Base-by-base conservation (phyloP, 2,329 filamentous ascomycete genomes). In the Fusarium buxicola region DNA sequence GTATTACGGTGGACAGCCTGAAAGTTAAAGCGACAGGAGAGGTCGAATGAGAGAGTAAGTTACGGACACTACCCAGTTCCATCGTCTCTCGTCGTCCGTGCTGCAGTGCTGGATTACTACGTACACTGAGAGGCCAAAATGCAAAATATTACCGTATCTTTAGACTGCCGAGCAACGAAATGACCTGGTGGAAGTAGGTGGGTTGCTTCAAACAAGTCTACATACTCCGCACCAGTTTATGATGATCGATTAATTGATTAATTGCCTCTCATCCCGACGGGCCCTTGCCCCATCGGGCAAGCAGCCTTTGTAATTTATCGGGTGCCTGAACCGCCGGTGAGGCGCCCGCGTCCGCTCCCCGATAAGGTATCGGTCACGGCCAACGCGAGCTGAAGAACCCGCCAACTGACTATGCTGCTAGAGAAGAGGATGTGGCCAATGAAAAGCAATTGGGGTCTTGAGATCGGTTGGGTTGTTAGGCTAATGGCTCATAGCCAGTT, bases 311-410 rank as follows among this genome's bases (percentile, higher is more conserved):
- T 36, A 47, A 49, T 40, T 39, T 24, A 39, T 49, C 27, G 46
- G 27, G 46, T 15, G 28, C 16, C 25, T 15, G 35, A 21, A 21
- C 21, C 18, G 35, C 36, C 35, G 47, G 35, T 50, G 47, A 50
- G 47, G 47, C 47, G 36, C 16, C 36, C 47, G 9, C 47, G 34
- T 31, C 25, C 18, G 47, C 35, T 50, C 35, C 35, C 36, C 36
- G 47, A 41, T 41, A 32, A 32, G 36, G 35, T 27, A 25, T 49
- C 18, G 27, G 36, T 36, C 47, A 8, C 27, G 36, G 34, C 34
- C 25, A 39, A 28, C 34, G 15, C 28, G 18, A 13, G 18, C 36
- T 32, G 35, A 41, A 21, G 28, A 50, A 40, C 27, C 27, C 36
- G 16, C 45, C 24, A 36, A 31, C 31, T 15, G 32, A 38, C 12